Conservation (phyloP, 495 filamentous ascomycete species). For the Thermothielavioides terrestris region DNA sequence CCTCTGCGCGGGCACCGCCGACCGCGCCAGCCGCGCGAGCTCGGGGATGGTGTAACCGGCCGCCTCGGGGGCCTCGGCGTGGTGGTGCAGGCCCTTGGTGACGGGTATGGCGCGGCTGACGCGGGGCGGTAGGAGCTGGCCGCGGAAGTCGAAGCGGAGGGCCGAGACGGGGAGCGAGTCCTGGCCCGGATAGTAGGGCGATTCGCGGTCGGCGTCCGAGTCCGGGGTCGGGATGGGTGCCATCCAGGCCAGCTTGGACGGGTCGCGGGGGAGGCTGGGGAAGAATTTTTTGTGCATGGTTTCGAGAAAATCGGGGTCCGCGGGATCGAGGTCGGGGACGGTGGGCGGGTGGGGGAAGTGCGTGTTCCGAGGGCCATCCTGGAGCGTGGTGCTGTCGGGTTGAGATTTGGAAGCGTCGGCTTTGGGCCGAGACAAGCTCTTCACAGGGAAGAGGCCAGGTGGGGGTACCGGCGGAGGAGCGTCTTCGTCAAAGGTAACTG, state of each 20-base stretch:
- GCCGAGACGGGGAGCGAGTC: slow-evolving; percentile 60
- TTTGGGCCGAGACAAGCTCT: background rate
- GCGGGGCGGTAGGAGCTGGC: slow-evolving; percentile 65
- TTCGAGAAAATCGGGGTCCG: slow-evolving; percentile 68
- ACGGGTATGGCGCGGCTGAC: slow-evolving; percentile 61
- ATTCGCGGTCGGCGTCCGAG: slow-evolving; percentile 51
- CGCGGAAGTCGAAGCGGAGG: slow-evolving; percentile 83
- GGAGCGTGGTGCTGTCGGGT: slow-evolving; percentile 27
- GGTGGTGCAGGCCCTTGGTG: slow-evolving; percentile 80
- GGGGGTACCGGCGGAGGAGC: slow-evolving; percentile 22
- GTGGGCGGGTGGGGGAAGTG: slow-evolving; percentile 33
- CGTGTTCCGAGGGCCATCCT: slow-evolving; percentile 14
- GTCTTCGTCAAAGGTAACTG: slow-evolving; percentile 22
- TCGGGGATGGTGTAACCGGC: slow-evolving; percentile 93
- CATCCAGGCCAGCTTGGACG: slow-evolving; percentile 85
- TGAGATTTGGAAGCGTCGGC: background rate
- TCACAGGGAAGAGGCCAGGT: slow-evolving; percentile 44
- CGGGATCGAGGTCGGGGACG: slow-evolving; percentile 68
- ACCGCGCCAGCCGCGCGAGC: slow-evolving; percentile 72
- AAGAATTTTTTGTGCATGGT: slow-evolving; percentile 89
- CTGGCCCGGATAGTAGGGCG: slow-evolving; percentile 71
- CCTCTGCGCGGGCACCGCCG: slow-evolving; percentile 72
- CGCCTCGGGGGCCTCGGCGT: slow-evolving; percentile 84
- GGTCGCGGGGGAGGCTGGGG: slow-evolving; percentile 74
- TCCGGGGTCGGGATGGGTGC: slow-evolving; percentile 53